A percentile compares a stretch with the other conserved stretches of the same genome.
Evolutionary conservation across 306 rosid genomes (phyloP).

Genomic region (Cicer judaicum): DNA sequence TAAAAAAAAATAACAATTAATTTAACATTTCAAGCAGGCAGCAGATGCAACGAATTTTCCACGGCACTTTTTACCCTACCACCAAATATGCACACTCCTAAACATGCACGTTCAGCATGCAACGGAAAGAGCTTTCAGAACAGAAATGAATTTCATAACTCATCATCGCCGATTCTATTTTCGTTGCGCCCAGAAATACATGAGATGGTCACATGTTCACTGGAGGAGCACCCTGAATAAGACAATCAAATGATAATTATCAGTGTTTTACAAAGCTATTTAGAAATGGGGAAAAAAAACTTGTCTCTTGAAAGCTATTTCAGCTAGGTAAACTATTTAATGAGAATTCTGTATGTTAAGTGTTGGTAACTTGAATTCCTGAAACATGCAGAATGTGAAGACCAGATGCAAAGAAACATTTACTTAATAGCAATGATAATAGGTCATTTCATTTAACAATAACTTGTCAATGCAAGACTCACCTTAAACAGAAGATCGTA

Average conservation of each 20-base stretch:
- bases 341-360: neutral
- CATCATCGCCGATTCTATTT: slow-evolving; percentile 41
- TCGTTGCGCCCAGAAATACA: slow-evolving; percentile 24
- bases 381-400: slow-evolving; percentile 30
- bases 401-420: slow-evolving; percentile 22
- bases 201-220: slow-evolving; percentile 70
- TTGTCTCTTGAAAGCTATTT: slow-evolving; percentile 4
- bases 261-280: slow-evolving; percentile 29
- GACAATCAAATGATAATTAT: slow-evolving; percentile 29
- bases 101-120: slow-evolving; percentile 42
- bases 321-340: neutral
- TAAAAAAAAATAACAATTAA: no score
- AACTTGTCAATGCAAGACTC: slow-evolving; percentile 32
- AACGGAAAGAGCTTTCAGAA: slow-evolving; percentile 38
- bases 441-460: slow-evolving; percentile 22
- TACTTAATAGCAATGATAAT: slow-evolving; percentile 27
- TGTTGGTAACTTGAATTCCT: neutral
- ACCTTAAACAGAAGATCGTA: slow-evolving; percentile 96
- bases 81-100: slow-evolving; percentile 45
- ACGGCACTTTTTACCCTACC: slow-evolving; percentile 36
- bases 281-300: neutral
- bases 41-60: slow-evolving; percentile 35
- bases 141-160: slow-evolving; percentile 39
- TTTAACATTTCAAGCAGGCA: neutral
- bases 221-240: slow-evolving; percentile 81